A percentile compares a stretch with the other conserved stretches of the same genome.
Conservation (phyloP, 495 filamentous ascomycete genomes). For the Penicillium silybi region DNA sequence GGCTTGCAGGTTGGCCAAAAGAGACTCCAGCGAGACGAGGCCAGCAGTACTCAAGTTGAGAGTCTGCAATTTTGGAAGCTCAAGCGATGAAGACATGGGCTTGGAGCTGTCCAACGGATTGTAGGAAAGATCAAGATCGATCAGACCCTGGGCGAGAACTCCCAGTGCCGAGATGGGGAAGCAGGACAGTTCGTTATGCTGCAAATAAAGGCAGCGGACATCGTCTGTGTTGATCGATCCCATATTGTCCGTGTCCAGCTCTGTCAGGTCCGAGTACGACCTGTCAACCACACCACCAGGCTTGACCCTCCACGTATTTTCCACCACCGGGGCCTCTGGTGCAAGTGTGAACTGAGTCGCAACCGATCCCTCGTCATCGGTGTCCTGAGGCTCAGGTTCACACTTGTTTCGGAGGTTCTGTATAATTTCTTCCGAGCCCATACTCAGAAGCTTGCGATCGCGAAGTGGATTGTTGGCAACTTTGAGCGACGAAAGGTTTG, state of each 20-base stretch:
- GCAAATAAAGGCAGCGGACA: constrained; percentile 59
- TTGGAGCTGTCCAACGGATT: constrained; percentile 67
- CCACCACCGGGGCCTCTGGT: constrained; percentile 34
- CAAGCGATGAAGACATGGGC: constrained; percentile 53
- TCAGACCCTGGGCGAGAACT: constrained; percentile 64
- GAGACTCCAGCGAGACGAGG: constrained; percentile 59
- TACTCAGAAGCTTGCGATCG: constrained; percentile 77
- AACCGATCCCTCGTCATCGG: constrained; percentile 42
- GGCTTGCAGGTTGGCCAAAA: constrained; percentile 61
- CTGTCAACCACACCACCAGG: constrained; percentile 69
- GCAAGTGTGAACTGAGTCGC: constrained; percentile 45
- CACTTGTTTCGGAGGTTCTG: constrained; percentile 65
- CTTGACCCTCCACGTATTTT: constrained; percentile 57
- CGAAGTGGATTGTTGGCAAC: constrained; percentile 82
- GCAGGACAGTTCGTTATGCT: constrained; percentile 67
- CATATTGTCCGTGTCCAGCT: constrained; percentile 43
- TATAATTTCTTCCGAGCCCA: constrained; percentile 80
- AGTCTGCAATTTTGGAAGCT: constrained; percentile 68
- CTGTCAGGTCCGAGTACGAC: constrained; percentile 58
- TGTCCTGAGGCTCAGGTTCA: constrained; percentile 51
- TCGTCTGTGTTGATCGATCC: constrained; percentile 42
- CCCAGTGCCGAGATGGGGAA: constrained; percentile 63
- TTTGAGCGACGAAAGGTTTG: constrained; percentile 64
- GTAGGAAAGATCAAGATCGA: constrained; percentile 70
- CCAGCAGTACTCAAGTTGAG: constrained; percentile 69